phyloP scores from a whole-genome alignment of 2,329 filamentous ascomycete species.

The Colletotrichum incanum region DNA sequence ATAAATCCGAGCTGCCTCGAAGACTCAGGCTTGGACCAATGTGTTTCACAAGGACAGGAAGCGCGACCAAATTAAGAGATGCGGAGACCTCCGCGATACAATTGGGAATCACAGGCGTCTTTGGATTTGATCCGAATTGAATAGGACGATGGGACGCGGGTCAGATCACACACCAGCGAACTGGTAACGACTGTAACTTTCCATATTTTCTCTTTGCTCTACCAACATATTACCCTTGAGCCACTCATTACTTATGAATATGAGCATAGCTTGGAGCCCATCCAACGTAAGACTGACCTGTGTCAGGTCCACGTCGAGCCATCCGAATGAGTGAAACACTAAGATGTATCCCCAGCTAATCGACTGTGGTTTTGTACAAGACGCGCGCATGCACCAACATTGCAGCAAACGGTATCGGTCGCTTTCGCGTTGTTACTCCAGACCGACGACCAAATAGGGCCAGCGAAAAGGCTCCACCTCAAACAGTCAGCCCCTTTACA shows the following conservation, averaged over 20 bases:
- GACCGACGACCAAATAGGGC: slow-evolving; percentile 11
- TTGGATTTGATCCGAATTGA: not conserved
- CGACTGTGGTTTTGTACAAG: slow-evolving; percentile 35
- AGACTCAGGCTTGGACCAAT: not conserved
- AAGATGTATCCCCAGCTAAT: slow-evolving; percentile 22
- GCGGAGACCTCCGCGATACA: no score
- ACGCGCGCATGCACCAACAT: slow-evolving; percentile 16
- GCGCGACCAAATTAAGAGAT: not conserved
- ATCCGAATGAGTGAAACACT: slow-evolving; percentile 39
- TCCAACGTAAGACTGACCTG: slow-evolving; percentile 26
- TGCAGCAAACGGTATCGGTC: slow-evolving; percentile 19
- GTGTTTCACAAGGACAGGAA: not conserved
- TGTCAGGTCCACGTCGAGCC: slow-evolving; percentile 29
- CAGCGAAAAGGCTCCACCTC: not conserved
- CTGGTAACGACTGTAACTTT: slow-evolving; percentile 41
- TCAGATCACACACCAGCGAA: slow-evolving; percentile 7
- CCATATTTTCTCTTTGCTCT: slow-evolving; percentile 35
- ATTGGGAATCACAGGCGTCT: not conserved
- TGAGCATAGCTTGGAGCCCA: slow-evolving; percentile 31
- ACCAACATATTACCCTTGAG: slow-evolving; percentile 35
- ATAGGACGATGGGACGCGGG: not conserved
- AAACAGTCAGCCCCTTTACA: slow-evolving; percentile 12
- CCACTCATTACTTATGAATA: slow-evolving; percentile 40
- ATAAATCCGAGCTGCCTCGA: not conserved
- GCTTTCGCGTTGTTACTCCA: slow-evolving; percentile 16